phyloP scores from a whole-genome alignment of 768 basidiomycete genomes.

The Candolleomyces aberdarensis region DNA sequence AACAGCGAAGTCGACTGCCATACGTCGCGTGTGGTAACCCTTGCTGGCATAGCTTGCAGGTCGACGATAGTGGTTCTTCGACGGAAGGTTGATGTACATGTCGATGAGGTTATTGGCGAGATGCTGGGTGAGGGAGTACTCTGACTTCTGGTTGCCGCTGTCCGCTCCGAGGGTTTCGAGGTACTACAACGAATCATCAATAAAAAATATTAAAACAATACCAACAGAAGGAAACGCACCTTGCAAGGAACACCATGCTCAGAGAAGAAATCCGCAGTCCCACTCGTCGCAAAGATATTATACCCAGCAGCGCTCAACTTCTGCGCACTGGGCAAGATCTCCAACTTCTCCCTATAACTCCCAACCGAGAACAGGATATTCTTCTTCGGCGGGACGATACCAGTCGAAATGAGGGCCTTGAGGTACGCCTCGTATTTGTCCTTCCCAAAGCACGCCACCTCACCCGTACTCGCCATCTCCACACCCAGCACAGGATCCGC shows the following conservation, averaged over 20 bases:
- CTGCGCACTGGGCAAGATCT: conserved; percentile 92
- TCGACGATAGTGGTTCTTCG: conserved; percentile 95
- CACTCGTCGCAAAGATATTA: conserved; percentile 95
- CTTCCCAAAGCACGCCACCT: conserved; percentile 96
- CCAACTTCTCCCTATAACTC: conserved; percentile 95
- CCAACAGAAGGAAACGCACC: conserved; percentile 32
- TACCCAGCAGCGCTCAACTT: conserved; percentile 92
- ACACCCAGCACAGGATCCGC: conserved; percentile 98
- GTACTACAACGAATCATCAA: conserved; percentile 48
- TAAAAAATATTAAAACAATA: neutral
- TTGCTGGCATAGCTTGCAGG: conserved; percentile 97
- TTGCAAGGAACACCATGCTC: conserved; percentile 98
- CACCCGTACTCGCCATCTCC: conserved; percentile 99
- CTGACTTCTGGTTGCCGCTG: conserved; percentile 83
- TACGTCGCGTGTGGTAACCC: conserved; percentile 93
- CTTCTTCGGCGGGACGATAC: conserved; percentile 93
- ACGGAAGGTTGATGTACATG: conserved; percentile 99
- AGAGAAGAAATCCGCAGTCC: conserved; percentile 95
- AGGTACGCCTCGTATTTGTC: conserved; percentile 99
- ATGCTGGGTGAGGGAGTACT: conserved; percentile 97
- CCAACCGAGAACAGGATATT: conserved; percentile 97
- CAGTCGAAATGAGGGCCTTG: conserved; percentile 95
- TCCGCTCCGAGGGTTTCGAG: conserved; percentile 84
- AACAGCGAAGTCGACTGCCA: conserved; percentile 98
- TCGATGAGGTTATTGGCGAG: conserved; percentile 96